A percentile compares a stretch with the other conserved stretches of the same genome.
phyloP scores from a whole-genome alignment of 2,329 filamentous ascomycete genomes.

The Diplocarpon rosae region DNA sequence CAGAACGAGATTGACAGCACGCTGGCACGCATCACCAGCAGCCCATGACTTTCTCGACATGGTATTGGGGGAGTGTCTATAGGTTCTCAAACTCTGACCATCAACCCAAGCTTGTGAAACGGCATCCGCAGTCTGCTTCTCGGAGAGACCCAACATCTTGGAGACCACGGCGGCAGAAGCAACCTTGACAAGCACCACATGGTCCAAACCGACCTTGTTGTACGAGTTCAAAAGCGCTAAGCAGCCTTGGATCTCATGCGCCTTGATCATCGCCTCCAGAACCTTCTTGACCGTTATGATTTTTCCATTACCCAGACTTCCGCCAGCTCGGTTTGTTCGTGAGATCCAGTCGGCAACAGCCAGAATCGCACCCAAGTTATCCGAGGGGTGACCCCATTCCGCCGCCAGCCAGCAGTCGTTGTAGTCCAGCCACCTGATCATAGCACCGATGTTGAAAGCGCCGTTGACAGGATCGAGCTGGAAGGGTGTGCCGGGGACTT shows the following conservation, averaged over 20 bases:
- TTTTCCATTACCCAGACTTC: conserved; percentile 78
- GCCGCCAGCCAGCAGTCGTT: conserved; percentile 99
- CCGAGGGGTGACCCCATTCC: conserved; percentile 97
- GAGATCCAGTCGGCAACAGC: conserved; percentile 97
- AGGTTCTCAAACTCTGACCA: conserved; percentile 89
- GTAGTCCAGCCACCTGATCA: conserved; percentile 99
- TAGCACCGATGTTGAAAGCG: conserved; percentile 97
- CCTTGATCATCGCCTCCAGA: conserved; percentile 96
- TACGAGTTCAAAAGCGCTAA: conserved; percentile 94
- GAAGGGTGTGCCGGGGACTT: conserved; percentile 84
- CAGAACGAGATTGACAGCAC: conserved; percentile 80
- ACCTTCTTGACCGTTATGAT: conserved; percentile 83
- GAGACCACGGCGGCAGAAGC: conserved; percentile 89
- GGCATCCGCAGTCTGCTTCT: conserved; percentile 87
- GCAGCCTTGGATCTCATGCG: conserved; percentile 97
- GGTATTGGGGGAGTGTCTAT: conserved; percentile 95
- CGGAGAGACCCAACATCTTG: conserved; percentile 83
- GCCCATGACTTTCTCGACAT: conserved; percentile 99
- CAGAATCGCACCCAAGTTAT: conserved; percentile 95
- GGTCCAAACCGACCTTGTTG: conserved; percentile 97
- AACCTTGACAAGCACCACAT: conserved; percentile 96
- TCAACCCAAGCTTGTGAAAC: conserved; percentile 97
- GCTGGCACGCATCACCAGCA: conserved; percentile 93
- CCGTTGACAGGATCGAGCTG: conserved; percentile 91
- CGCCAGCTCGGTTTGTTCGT: conserved; percentile 66